Base-by-base conservation (phyloP, 257 asterid genomes). In the Lithospermum erythrorhizon region DNA sequence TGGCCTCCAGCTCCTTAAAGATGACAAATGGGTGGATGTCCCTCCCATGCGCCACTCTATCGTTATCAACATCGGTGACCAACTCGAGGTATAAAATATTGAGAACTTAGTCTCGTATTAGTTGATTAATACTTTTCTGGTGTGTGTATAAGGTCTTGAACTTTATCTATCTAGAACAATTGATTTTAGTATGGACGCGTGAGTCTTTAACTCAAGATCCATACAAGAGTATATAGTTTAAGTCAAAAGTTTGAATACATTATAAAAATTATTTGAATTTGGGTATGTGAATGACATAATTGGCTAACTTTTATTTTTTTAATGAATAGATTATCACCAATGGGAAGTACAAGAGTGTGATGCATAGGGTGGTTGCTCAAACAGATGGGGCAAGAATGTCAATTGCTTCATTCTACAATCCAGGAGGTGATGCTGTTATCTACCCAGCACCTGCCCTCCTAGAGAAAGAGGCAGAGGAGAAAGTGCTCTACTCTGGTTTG, bases 41-140 rank as follows among this genome's bases (percentile, higher is more conserved):
- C 94, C 90, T 3, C 94, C 94, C 6, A 79, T 72, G 83, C 84
- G 85, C 62, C 94, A 85, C 76, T 85, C 87, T 29, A 80, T 85
- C 30, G 94, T 85, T 53, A 22, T 85, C 68, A 85, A 85, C 80
- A 53, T 82, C 2, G 87, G 90, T 0, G 90, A 85, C 62, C 90
- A 85, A 56, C 81, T 85, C 4, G 94, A 85, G 90, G 94, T 85
- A 75, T 3, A 41, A 41, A 35, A 41, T 2, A 27, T 27, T 27
- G 30, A 27, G 3, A 27, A 3, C 3, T 27, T 2, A 27, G 30
- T 27, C n/a, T n/a, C n/a, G n/a, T n/a, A n/a, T n/a, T n/a, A n/a
- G n/a, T n/a, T n/a, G n/a, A n/a, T n/a, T n/a, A n/a, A n/a, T n/a
- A n/a, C n/a, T n/a, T n/a, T n/a, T n/a, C n/a, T n/a, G n/a, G n/a